A percentile compares a stretch with the other conserved stretches of the same genome.
Conservation (phyloP, 305 asterid species). For the Fraxinus dipetala region DNA sequence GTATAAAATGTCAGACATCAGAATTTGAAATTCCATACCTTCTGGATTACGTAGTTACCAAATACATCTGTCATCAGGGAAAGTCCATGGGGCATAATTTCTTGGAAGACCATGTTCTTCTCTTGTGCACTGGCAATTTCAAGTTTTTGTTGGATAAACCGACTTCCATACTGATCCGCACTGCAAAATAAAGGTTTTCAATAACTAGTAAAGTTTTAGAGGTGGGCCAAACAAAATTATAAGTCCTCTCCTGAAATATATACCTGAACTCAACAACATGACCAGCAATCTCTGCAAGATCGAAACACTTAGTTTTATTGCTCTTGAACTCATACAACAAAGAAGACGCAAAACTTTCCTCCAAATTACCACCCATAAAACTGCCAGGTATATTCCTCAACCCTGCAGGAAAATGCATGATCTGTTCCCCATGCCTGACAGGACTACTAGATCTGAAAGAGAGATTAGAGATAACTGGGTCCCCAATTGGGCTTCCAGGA, state of each 20-base stretch:
- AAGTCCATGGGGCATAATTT: slow-evolving; percentile 69
- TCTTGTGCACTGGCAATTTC: slow-evolving; percentile 63
- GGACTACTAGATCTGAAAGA: slow-evolving; percentile 48
- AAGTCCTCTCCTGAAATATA: not conserved
- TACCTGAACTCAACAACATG: slow-evolving; percentile 79
- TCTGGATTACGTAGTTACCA: slow-evolving; percentile 80
- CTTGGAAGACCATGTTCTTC: slow-evolving; percentile 68
- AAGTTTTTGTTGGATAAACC: slow-evolving; percentile 79
- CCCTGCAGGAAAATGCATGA: slow-evolving; percentile 40
- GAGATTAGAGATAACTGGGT: slow-evolving; percentile 39
- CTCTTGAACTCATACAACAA: slow-evolving; percentile 68
- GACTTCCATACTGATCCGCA: slow-evolving; percentile 75
- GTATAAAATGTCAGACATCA: not conserved
- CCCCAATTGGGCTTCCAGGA: slow-evolving; percentile 44
- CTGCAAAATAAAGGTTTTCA: slow-evolving; percentile 29
- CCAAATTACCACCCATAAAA: slow-evolving; percentile 41
- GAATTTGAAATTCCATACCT: slow-evolving; percentile 39
- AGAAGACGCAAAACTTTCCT: slow-evolving; percentile 43
- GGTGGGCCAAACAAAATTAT: not conserved
- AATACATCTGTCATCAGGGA: slow-evolving; percentile 76
- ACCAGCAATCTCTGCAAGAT: slow-evolving; percentile 67
- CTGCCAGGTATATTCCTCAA: slow-evolving; percentile 45
- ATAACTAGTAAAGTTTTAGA: not conserved
- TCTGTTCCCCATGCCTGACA: slow-evolving; percentile 44
- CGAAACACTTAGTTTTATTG: slow-evolving; percentile 61